Conservation (phyloP, 306 rosid species). For the Abrus pulchellus region DNA sequence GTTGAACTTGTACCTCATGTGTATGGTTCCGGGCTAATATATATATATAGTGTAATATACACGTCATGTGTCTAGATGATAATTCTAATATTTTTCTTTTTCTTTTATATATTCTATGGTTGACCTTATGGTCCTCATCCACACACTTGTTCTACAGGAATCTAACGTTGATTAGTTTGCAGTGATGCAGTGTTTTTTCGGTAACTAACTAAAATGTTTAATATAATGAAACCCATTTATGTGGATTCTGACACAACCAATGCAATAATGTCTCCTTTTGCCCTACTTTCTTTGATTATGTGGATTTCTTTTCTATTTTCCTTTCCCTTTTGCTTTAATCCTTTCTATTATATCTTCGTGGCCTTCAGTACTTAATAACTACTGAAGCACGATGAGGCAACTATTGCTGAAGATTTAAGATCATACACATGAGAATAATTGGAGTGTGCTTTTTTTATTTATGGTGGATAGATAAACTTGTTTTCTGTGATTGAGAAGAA, state of each 20-base stretch:
- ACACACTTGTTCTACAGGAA: constrained; percentile 23
- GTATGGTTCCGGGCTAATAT: no score
- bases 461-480: constrained; percentile 14
- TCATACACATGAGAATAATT: constrained; percentile 37
- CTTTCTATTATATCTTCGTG: not conserved
- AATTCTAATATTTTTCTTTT: not conserved
- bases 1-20: not conserved
- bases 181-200: constrained; percentile 3
- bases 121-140: constrained; percentile 23
- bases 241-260: constrained; percentile 40
- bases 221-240: constrained; percentile 23
- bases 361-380: constrained; percentile 18
- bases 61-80: not conserved
- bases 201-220: constrained; percentile 29
- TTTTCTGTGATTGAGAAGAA: constrained; percentile 41
- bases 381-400: constrained; percentile 38
- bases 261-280: constrained; percentile 37
- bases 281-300: constrained; percentile 26
- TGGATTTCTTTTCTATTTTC: not conserved
- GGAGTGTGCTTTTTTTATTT: constrained; percentile 13
- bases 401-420: not conserved
- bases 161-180: constrained; percentile 2
- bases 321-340: not conserved
- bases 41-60: no score
- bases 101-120: not conserved